Evolutionary conservation across 768 basidiomycete genomes (phyloP).

Genomic region (Mycena indigotica): DNA sequence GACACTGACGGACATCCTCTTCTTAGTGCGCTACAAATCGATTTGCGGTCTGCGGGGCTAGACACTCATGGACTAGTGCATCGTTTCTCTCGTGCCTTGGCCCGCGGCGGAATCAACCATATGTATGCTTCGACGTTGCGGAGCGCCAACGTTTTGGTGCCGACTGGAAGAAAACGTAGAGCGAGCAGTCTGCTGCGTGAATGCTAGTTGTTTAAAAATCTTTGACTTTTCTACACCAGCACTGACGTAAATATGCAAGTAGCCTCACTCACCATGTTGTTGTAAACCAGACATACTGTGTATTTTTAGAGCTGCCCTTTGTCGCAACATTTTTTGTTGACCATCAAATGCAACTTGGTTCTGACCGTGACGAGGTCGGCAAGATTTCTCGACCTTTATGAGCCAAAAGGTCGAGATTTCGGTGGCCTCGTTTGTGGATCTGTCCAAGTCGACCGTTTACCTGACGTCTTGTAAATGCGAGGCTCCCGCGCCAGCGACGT

Average conservation of each 20-base stretch:
- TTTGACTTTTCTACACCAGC: background rate
- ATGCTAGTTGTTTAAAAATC: slow-evolving; percentile 49
- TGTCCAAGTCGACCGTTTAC: background rate
- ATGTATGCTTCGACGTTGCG: slow-evolving; percentile 87
- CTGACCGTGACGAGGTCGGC: background rate
- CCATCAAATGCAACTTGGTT: background rate
- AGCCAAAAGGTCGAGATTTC: background rate
- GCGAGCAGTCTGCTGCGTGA: slow-evolving; percentile 60
- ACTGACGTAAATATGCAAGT: background rate
- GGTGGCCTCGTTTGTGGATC: background rate
- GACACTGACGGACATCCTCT: slow-evolving; percentile 25
- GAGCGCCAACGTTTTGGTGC: slow-evolving; percentile 76
- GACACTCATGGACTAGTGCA: slow-evolving; percentile 81
- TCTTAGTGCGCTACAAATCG: slow-evolving; percentile 56
- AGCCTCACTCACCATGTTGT: background rate
- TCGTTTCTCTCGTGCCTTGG: slow-evolving; percentile 72
- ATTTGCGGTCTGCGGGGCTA: slow-evolving; percentile 58
- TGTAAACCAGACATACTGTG: background rate
- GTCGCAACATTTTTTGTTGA: background rate
- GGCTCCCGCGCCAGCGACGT: background rate
- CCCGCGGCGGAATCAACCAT: slow-evolving; percentile 75
- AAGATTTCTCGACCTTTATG: background rate
- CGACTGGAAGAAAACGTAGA: slow-evolving; percentile 33
- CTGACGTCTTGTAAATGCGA: slow-evolving; percentile 10
- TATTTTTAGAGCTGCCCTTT: background rate